Conservation (phyloP, 306 rosid species). For the Vicia sativa region DNA sequence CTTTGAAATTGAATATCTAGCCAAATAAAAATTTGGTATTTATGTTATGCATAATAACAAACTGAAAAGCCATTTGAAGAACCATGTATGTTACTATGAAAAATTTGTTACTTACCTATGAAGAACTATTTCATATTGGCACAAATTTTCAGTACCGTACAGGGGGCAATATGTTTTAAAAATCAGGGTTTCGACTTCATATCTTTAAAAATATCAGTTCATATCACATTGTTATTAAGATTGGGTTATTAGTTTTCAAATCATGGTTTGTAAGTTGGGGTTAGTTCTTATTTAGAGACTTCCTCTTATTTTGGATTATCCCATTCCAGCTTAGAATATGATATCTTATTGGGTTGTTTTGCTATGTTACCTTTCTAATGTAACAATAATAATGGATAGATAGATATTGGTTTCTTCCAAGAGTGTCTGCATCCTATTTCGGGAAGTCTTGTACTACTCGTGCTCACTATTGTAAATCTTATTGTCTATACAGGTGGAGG, state of each 20-base stretch:
- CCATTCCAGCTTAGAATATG: constrained; percentile 20
- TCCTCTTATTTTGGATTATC: constrained; percentile 1
- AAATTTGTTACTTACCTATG: background rate
- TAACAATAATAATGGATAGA: background rate
- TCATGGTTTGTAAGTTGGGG: background rate
- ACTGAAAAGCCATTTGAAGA: background rate
- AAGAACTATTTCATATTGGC: background rate
- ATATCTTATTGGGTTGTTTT: background rate
- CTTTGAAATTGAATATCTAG: constrained; percentile 8
- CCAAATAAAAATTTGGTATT: constrained; percentile 5
- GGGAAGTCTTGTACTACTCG: background rate
- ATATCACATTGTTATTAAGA: background rate
- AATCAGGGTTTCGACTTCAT: background rate
- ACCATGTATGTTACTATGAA: background rate
- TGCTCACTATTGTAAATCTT: constrained; percentile 7
- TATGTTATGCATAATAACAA: constrained; percentile 22
- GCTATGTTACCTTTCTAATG: constrained; percentile 5
- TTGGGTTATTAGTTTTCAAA: background rate
- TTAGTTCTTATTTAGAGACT: constrained; percentile 4
- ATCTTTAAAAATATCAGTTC: background rate
- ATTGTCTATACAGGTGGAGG: constrained; percentile 68
- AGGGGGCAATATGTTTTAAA: background rate
- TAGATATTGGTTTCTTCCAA: background rate
- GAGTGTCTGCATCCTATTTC: constrained; percentile 11
- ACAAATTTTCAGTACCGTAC: background rate